phyloP scores from a whole-genome alignment of 139 green algal species.

The Mesotaenium endlicherianum region DNA sequence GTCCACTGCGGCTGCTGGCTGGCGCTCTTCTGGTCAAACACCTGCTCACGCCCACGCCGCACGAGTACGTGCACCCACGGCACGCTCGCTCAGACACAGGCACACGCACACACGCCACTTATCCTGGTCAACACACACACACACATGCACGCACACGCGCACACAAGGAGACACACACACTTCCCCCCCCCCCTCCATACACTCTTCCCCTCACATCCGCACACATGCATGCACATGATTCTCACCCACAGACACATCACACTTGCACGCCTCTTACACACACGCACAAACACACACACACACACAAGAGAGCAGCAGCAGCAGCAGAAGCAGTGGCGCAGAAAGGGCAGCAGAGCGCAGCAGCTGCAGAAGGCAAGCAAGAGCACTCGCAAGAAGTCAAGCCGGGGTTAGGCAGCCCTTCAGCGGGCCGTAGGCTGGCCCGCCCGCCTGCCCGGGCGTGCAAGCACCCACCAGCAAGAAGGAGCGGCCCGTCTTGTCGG shows the following conservation, averaged over 20 bases:
- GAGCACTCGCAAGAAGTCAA: background rate
- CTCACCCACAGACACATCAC: background rate
- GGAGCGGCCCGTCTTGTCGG: conserved; percentile 37
- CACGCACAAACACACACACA: background rate
- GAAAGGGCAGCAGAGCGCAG: background rate
- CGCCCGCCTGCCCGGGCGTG: too few species aligned
- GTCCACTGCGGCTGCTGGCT: conserved; percentile 17
- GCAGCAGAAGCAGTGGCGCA: background rate
- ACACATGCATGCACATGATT: background rate
- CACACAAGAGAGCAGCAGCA: background rate
- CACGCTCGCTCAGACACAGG: too few species aligned
- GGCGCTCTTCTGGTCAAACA: conserved; percentile 24
- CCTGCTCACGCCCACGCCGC: too few species aligned
- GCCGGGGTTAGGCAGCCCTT: too few species aligned
- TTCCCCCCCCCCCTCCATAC: background rate
- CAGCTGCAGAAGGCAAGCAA: background rate
- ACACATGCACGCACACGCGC: background rate
- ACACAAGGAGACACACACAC: background rate
- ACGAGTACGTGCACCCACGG: too few species aligned
- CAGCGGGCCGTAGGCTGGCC: too few species aligned
- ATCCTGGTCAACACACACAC: too few species aligned
- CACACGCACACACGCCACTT: too few species aligned
- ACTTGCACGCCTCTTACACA: background rate
- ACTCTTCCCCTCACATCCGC: background rate
- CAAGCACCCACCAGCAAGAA: conserved; percentile 24